Evolutionary conservation across 1,284 basidiomycete species (phyloP), one percentile per base, ranked within the genome.

Genomic region (Takashimella koratensis): DNA sequence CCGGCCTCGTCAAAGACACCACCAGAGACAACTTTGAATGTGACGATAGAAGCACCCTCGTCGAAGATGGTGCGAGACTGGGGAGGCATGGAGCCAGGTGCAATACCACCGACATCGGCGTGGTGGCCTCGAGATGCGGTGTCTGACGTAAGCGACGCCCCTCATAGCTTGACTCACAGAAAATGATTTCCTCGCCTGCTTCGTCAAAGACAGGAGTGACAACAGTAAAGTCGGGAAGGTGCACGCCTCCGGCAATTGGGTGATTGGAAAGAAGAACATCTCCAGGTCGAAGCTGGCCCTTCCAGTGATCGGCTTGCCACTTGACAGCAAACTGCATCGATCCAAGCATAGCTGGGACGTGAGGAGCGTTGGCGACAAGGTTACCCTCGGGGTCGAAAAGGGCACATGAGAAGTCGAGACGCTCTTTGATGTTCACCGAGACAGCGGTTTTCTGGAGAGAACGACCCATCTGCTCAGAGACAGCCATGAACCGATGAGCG

Each of bases 1-100:
- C 85, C 86, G 41, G 86, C 81, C 49, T 81, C 79, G 68, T 97
- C 85, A 70, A 91, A 97, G 3, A 86, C 75, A 5, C 94, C 93
- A n/a, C 82, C 81, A 43, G 83, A 79, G 16, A 98, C 94, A 58
- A 98, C 86, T 77, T 96, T 97, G 82, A 98, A 92, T 66, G 87
- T 89, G 58, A 85, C 82, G 55, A 97, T 90, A 52, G 63, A 53
- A 4, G 56, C 56, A 8, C 56, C 56, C 94, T 98, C 95, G 70
- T 98, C 89, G 60, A 87, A 92, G 47, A 98, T 85, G 55, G 82
- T 90, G 53, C 88, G 88, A 23, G 87, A 90, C 0, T 88, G 93
- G 0, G 94, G 91, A 0, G 94, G 95, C 94, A 98, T 98, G 16
- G 89, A 92, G 20, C 85, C 79, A n/a, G 55, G 70, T 44, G 61